Percentiles rank a stretch among this genome's conserved stretches.
Conservation (phyloP, 2,329 filamentous ascomycete genomes). For the Arthrobotrys sinensis region DNA sequence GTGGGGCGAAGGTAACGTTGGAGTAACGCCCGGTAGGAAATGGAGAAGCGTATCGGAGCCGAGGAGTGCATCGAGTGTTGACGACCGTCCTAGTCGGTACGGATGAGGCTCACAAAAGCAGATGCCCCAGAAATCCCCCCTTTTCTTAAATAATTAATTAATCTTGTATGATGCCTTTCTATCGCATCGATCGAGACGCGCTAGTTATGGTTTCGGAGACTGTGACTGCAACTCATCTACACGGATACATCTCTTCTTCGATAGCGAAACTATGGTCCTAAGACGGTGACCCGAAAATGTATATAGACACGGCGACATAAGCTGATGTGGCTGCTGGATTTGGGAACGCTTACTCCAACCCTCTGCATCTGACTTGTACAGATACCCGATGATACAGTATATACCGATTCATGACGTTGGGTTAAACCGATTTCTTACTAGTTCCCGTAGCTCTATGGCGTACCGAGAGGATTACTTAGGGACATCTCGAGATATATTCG, state of each 20-base stretch:
- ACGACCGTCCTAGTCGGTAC: conserved; percentile 27
- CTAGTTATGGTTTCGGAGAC: neutral
- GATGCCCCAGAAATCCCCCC: too few relatives aligned
- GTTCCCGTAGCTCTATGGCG: neutral
- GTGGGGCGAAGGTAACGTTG: conserved; percentile 75
- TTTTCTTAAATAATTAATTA: neutral
- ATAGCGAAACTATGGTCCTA: neutral
- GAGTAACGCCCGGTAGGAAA: conserved; percentile 49
- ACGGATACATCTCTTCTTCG: conserved; percentile 14
- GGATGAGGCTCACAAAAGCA: neutral
- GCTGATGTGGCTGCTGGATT: neutral
- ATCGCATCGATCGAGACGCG: neutral
- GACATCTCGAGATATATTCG: neutral
- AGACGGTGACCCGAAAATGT: conserved; percentile 1
- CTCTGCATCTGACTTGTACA: neutral
- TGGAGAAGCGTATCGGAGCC: conserved; percentile 55
- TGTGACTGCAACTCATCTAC: neutral
- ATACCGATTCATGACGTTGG: too few relatives aligned
- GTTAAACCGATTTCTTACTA: too few relatives aligned
- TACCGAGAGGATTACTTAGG: neutral
- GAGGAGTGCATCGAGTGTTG: conserved; percentile 1
- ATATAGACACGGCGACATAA: conserved; percentile 2
- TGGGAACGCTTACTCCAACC: neutral
- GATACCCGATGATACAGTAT: neutral
- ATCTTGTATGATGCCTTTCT: neutral